Evolutionary conservation across 2,329 filamentous ascomycete species (phyloP).

Genomic region (Gyromitra esculenta): DNA sequence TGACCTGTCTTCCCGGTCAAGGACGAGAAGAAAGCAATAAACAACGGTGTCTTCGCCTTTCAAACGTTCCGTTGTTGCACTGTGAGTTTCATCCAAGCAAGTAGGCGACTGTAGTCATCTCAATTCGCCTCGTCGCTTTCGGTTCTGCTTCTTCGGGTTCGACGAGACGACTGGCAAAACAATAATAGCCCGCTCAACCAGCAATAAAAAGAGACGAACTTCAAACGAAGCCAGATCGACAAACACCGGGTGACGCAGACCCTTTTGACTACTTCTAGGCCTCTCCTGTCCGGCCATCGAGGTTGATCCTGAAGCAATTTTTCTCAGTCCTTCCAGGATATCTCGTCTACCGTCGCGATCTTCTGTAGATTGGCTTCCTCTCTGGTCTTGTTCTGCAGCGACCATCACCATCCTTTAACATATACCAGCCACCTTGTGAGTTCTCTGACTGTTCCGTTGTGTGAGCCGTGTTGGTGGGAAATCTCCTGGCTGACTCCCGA

Average conservation of each 20-base stretch:
- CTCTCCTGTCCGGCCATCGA: slow-evolving; percentile 42
- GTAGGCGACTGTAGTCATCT: slow-evolving; percentile 51
- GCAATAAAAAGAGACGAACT: slow-evolving; percentile 26
- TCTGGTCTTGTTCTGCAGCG: slow-evolving; percentile 49
- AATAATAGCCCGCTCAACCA: slow-evolving; percentile 20
- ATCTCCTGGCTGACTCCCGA: slow-evolving; percentile 39
- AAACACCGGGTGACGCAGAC: slow-evolving; percentile 48
- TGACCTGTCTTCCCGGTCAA: slow-evolving; percentile 51
- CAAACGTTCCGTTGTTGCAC: slow-evolving; percentile 50
- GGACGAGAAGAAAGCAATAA: slow-evolving; percentile 49
- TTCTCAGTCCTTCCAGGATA: slow-evolving; percentile 41
- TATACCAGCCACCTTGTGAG: slow-evolving; percentile 43
- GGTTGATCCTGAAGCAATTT: slow-evolving; percentile 46
- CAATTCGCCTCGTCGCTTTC: slow-evolving; percentile 53
- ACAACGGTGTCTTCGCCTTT: slow-evolving; percentile 52
- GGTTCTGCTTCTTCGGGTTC: slow-evolving; percentile 48
- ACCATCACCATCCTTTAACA: slow-evolving; percentile 47
- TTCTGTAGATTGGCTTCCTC: slow-evolving; percentile 49
- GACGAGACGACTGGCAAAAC: slow-evolving; percentile 40
- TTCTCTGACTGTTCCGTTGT: slow-evolving; percentile 32
- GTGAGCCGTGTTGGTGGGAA: slow-evolving; percentile 32
- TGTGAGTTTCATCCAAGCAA: slow-evolving; percentile 50
- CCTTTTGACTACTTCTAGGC: slow-evolving; percentile 46
- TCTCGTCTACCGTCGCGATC: slow-evolving; percentile 32
- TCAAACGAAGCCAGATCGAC: slow-evolving; percentile 49